These are phyloP conservation scores for Scheffersomyces insectosa DNA, from an alignment of 1,139 yeast species.

Conservation along the genomic window DNA sequence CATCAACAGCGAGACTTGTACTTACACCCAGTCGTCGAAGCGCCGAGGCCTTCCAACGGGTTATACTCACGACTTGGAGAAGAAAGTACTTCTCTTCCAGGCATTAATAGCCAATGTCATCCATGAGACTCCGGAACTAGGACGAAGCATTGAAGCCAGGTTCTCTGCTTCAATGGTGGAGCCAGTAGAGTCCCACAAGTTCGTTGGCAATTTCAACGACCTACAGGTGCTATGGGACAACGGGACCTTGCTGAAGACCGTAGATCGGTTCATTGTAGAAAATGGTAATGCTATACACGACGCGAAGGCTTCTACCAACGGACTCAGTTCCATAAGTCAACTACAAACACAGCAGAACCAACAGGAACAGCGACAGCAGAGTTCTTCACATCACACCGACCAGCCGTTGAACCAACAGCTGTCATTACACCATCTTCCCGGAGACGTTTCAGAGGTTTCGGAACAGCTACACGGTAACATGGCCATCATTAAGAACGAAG, in stretches of 20 bases:
- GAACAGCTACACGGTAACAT: not conserved
- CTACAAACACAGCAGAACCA: too few species aligned
- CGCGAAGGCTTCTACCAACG: constrained; percentile 8
- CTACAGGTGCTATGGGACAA: constrained; percentile 14
- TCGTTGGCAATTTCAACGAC: constrained; percentile 6
- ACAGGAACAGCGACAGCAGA: not conserved
- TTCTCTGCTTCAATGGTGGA: constrained; percentile 7
- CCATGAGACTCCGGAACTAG: not conserved
- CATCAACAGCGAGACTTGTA: constrained; percentile 13
- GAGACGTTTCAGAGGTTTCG: not conserved
- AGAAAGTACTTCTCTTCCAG: constrained; percentile 18
- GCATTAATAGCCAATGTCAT: constrained; percentile 15
- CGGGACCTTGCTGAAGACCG: constrained; percentile 6
- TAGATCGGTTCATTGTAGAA: constrained; percentile 11
- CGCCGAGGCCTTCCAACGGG: constrained; percentile 26
- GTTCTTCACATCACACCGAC: not conserved
- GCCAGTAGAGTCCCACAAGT: constrained; percentile 3
- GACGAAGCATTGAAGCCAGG: not conserved
- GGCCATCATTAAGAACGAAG: not conserved
- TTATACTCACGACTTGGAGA: constrained; percentile 23
- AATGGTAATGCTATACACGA: constrained; percentile 11
- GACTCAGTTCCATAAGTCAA: constrained; percentile 2
- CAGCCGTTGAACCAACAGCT: not conserved
- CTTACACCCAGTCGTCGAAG: constrained; percentile 19
- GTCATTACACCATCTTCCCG: not conserved